Evolutionary conservation across 352 stramenopile genomes (phyloP).

Genomic region (Globisporangium barbulae): DNA sequence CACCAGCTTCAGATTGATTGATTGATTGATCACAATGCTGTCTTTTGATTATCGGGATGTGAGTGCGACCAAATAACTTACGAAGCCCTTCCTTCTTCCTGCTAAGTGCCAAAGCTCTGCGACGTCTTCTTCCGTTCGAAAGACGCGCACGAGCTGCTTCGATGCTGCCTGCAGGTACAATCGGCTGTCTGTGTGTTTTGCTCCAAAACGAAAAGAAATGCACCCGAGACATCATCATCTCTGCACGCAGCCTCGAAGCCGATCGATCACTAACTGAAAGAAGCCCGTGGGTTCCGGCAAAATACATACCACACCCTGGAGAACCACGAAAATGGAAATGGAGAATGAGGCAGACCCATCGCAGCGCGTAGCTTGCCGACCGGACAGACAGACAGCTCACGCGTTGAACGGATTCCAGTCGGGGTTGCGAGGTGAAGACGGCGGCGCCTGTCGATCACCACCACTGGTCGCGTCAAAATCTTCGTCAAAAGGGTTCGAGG

Average conservation of each 20-base stretch:
- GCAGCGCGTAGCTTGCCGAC: too few relatives aligned
- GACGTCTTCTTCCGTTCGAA: background rate
- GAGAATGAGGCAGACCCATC: background rate
- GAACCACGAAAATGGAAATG: background rate
- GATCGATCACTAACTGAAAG: background rate
- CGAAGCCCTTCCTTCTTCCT: conserved; percentile 1
- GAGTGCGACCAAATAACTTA: conserved; percentile 12
- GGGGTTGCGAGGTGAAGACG: background rate
- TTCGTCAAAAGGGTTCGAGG: conserved; percentile 11
- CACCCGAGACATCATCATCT: background rate
- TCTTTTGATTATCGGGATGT: background rate
- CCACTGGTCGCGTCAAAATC: conserved; percentile 4
- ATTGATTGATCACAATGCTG: background rate
- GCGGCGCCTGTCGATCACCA: background rate
- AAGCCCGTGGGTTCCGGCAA: background rate
- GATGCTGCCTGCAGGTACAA: background rate
- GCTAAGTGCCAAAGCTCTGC: background rate
- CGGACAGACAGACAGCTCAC: background rate
- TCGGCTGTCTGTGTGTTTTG: background rate
- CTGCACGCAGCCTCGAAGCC: background rate
- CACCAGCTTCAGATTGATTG: too few relatives aligned
- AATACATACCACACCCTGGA: background rate
- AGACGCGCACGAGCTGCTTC: background rate
- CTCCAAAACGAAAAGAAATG: conserved; percentile 3
- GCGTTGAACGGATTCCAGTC: conserved; percentile 13